phyloP scores from a whole-genome alignment of 192 early-diverging fungal genomes.

The Coemansia sp. region DNA sequence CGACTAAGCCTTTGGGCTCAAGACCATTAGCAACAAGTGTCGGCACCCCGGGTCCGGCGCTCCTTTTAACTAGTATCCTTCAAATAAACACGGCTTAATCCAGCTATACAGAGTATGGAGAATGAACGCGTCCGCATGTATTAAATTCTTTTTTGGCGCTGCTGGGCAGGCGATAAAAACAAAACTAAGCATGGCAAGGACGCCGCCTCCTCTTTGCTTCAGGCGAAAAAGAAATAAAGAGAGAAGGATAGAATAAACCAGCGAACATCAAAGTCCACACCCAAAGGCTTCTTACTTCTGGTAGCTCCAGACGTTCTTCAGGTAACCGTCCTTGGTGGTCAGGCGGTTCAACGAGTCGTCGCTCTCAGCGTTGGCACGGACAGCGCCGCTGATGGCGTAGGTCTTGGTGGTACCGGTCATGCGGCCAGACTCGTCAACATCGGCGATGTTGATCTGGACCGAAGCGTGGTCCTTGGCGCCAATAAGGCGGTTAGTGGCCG shows the following conservation, averaged over 20 bases:
- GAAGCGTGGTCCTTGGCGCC: slow-evolving; percentile 98
- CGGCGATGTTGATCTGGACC: slow-evolving; percentile 96
- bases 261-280: not conserved
- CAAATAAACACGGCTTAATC: too few species aligned
- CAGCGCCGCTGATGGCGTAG: slow-evolving; percentile 90
- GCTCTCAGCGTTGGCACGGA: slow-evolving; percentile 84
- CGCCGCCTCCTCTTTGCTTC: not conserved
- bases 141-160: not conserved
- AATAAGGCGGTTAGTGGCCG: slow-evolving; percentile 97
- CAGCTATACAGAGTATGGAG: too few species aligned
- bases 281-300: slow-evolving; percentile 55
- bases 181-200: not conserved
- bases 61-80: too few species aligned
- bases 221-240: not conserved
- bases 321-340: slow-evolving; percentile 68
- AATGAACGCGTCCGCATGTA: too few species aligned
- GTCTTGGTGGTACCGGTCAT: slow-evolving; percentile 71
- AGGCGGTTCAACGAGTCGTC: slow-evolving; percentile 98
- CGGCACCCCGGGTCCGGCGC: too few species aligned
- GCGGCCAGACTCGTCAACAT: slow-evolving; percentile 83
- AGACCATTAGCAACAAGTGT: too few species aligned
- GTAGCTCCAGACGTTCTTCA: slow-evolving; percentile 76
- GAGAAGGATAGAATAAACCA: not conserved
- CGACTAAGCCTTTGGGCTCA: slow-evolving; percentile 41
- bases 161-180: not conserved